Base-by-base conservation (phyloP, 2,329 filamentous ascomycete species). In the Diaporthe aspalathi region DNA sequence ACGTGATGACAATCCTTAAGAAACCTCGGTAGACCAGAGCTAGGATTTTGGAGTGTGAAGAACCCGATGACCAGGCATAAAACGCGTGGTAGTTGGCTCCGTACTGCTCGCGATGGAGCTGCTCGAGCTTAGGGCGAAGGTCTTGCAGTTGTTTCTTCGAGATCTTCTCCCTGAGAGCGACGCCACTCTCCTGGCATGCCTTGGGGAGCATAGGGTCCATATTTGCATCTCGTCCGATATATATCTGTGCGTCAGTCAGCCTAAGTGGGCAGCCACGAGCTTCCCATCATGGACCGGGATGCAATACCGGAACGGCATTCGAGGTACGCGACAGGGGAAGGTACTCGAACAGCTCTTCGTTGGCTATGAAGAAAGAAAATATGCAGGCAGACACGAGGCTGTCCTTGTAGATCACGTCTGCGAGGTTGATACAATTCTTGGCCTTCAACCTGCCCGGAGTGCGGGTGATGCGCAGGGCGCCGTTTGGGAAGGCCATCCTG, bases 381-480 rank as follows among this genome's bases (percentile, higher is more conserved):
- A 77, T 68, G 32, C 76, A 78, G 9, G 75, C 76, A 3, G 76
- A 75, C n/a, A 73, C 24, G 7, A 78, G 73, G 5, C 73, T 71
- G 0, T 74, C 62, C 52, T 73, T 75, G 43, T 77, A 49, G 45
- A 78, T 76, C 14, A 78, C 16, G 53, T 77, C 76, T 16, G 53
- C 17, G 5, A 78, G 68, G 40, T 73, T 74, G 27, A 77, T 29
- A 38, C 76, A 77, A 49, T 78, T 78, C 50, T 75, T 76, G 12
- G 74, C 63, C 6, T 70, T n/a, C 29, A 32, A 38, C 57, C 76
- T 72, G 3, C 76, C 76, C 0, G 74, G 72, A 3, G 76, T 77
- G n/a, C 76, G 75, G 11, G 76, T 78, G 35, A 78, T 77, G 17
- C 76, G 75, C 22, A 78, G 63, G 2, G 73, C 76, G 17, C 76